Evolutionary conservation across 345 rosid genomes (phyloP).

Genomic region (Aquilaria sinensis): DNA sequence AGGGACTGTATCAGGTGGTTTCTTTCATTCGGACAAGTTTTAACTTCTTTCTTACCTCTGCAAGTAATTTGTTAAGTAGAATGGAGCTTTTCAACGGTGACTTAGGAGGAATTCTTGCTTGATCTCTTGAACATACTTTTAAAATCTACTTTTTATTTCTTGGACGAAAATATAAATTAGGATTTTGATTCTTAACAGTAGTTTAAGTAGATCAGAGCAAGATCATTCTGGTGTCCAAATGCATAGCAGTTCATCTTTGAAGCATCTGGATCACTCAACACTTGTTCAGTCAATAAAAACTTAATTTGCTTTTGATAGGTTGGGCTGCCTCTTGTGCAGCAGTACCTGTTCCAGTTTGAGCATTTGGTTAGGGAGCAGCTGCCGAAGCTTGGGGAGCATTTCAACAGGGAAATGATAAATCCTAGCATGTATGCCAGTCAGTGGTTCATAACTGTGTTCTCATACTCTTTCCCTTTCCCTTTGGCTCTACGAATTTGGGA

Average conservation of each 20-base stretch:
- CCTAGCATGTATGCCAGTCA: constrained; percentile 99
- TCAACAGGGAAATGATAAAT: constrained; percentile 81
- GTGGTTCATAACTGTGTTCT: constrained; percentile 97
- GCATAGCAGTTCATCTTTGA: neutral
- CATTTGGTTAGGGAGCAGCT: constrained; percentile 65
- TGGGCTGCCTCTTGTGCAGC: constrained; percentile 95
- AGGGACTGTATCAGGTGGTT: constrained; percentile 87
- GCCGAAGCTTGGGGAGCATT: constrained; percentile 94
- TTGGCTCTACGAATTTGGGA: constrained; percentile 97
- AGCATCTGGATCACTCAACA: too few relatives aligned
- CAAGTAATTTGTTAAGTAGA: too few relatives aligned
- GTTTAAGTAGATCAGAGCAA: neutral
- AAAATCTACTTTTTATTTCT: too few relatives aligned
- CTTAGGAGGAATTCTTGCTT: too few relatives aligned
- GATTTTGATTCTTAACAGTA: neutral
- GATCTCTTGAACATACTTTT: too few relatives aligned
- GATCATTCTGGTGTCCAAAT: neutral
- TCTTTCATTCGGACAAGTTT: constrained; percentile 6
- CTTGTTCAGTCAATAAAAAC: neutral
- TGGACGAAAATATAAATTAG: too few relatives aligned
- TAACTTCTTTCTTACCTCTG: too few relatives aligned
- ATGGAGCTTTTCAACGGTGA: too few relatives aligned
- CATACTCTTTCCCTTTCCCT: constrained; percentile 91
- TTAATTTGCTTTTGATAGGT: constrained; percentile 36
- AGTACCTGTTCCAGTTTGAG: constrained; percentile 75